These are phyloP conservation scores for Apiotrichum veenhuisii DNA, from an alignment of 1,284 basidiomycete species.

Conservation along the genomic window DNA sequence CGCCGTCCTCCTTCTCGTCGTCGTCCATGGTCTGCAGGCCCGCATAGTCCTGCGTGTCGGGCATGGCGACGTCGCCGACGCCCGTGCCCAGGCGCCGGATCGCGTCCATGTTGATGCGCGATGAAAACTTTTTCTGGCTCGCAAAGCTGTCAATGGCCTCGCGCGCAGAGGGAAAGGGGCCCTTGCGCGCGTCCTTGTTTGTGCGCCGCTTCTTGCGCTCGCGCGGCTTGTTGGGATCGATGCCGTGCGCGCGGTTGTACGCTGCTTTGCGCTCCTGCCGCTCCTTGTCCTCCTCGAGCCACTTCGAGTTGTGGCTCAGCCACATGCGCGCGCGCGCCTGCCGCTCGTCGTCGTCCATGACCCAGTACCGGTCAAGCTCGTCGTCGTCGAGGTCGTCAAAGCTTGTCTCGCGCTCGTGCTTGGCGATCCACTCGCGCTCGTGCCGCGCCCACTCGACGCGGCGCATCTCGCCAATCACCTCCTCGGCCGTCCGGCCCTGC, in stretches of 20 bases:
- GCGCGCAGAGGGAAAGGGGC: conserved; percentile 31
- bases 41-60: conserved; percentile 4
- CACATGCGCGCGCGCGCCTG: conserved; percentile 89
- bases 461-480: conserved; percentile 48
- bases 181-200: conserved; percentile 23
- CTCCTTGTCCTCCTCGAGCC: conserved; percentile 76
- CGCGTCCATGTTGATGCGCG: conserved; percentile 38
- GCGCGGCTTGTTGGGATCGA: conserved; percentile 26
- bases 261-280: conserved; percentile 31
- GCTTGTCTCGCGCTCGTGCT: conserved; percentile 29
- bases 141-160: conserved; percentile 38
- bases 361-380: conserved; percentile 75
- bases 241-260: conserved; percentile 27
- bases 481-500: conserved; percentile 31
- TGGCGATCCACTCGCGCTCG: conserved; percentile 32
- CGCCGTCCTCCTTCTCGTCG: conserved; percentile 22
- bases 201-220: conserved; percentile 16
- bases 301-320: conserved; percentile 94
- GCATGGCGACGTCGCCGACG: conserved; percentile 8
- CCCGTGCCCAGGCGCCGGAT: conserved; percentile 26
- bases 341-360: conserved; percentile 80
- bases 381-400: conserved; percentile 82
- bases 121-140: conserved; percentile 39
- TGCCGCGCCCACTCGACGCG: conserved; percentile 54
- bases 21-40: conserved; percentile 26